Conservation (phyloP, 2,329 filamentous ascomycete species). For the Aquanectria penicillioides region DNA sequence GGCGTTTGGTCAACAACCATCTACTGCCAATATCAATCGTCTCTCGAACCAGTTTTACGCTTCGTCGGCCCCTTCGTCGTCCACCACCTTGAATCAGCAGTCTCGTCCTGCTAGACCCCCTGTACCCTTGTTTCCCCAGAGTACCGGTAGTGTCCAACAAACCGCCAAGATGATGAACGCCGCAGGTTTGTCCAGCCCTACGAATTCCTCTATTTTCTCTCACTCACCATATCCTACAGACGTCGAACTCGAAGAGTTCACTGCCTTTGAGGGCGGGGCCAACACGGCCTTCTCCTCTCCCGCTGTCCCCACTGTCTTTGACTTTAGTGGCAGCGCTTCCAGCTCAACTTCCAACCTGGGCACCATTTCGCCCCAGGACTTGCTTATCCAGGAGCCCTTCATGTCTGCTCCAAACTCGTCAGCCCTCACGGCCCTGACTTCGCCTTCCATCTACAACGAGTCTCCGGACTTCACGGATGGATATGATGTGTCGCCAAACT, state of each 20-base stretch:
- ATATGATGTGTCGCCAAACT: constrained; percentile 83
- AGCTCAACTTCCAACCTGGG: constrained; percentile 65
- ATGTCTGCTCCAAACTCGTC: constrained; percentile 84
- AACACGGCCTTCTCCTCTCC: constrained; percentile 65
- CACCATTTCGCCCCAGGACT: constrained; percentile 87
- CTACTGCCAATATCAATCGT: constrained; percentile 66
- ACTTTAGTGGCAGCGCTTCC: constrained; percentile 58
- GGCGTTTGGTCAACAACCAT: constrained; percentile 65
- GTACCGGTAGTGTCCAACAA: constrained; percentile 62
- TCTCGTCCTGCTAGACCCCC: constrained; percentile 68
- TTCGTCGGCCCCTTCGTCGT: constrained; percentile 71
- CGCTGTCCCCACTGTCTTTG: constrained; percentile 60
- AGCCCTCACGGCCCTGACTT: constrained; percentile 85
- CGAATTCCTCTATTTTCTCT: constrained; percentile 1
- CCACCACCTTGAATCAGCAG: constrained; percentile 66
- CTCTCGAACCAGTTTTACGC: constrained; percentile 73
- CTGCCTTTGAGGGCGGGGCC: constrained; percentile 63
- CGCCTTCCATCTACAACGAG: constrained; percentile 80
- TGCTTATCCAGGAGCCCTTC: constrained; percentile 75
- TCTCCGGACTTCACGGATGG: constrained; percentile 77
- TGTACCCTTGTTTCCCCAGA: constrained; percentile 76
- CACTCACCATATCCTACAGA: constrained; percentile 57
- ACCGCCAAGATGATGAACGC: constrained; percentile 57
- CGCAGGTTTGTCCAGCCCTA: constrained; percentile 48
- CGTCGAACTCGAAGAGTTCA: constrained; percentile 67